Conservation (phyloP, 2,329 filamentous ascomycete genomes). For the Aspergillus sp. region DNA sequence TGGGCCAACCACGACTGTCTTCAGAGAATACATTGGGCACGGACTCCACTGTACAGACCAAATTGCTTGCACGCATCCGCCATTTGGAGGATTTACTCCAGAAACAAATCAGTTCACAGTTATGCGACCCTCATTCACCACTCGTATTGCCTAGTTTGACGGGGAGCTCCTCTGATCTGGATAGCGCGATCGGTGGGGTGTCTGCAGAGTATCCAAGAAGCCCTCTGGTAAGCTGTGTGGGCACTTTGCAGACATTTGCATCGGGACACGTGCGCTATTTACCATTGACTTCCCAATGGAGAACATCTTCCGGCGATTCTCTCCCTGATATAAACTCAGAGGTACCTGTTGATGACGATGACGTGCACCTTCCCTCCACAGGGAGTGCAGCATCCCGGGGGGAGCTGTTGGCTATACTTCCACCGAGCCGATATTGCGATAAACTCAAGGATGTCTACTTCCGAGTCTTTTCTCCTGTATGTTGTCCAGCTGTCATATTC, state of each 20-base stretch:
- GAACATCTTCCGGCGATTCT: conserved; percentile 28
- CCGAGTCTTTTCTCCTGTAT: conserved; percentile 40
- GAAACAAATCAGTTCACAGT: conserved; percentile 28
- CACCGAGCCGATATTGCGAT: conserved; percentile 38
- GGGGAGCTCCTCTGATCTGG: conserved; percentile 28
- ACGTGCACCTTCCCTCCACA: conserved; percentile 34
- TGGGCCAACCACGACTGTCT: conserved; percentile 34
- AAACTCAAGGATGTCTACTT: conserved; percentile 38
- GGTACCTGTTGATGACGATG: conserved; percentile 31
- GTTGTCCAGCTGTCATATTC: conserved; percentile 3
- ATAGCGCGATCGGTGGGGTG: conserved; percentile 19
- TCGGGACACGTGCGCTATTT: conserved; percentile 40
- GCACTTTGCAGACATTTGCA: conserved; percentile 30
- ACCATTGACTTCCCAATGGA: conserved; percentile 33
- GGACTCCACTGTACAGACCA: conserved; percentile 29
- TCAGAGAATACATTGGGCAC: conserved; percentile 23
- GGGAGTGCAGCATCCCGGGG: conserved; percentile 27
- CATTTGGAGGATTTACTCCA: conserved; percentile 38
- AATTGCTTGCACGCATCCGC: conserved; percentile 35
- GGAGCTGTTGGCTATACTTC: conserved; percentile 34
- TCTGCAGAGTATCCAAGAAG: conserved; percentile 18
- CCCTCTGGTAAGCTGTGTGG: conserved; percentile 27
- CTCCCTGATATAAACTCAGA: conserved; percentile 27
- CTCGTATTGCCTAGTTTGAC: conserved; percentile 27
- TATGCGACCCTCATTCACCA: conserved; percentile 25